Evolutionary conservation across 306 rosid species (phyloP), one percentile per base, ranked within the genome.

Genomic region (Pterocarpus macrocarpus): DNA sequence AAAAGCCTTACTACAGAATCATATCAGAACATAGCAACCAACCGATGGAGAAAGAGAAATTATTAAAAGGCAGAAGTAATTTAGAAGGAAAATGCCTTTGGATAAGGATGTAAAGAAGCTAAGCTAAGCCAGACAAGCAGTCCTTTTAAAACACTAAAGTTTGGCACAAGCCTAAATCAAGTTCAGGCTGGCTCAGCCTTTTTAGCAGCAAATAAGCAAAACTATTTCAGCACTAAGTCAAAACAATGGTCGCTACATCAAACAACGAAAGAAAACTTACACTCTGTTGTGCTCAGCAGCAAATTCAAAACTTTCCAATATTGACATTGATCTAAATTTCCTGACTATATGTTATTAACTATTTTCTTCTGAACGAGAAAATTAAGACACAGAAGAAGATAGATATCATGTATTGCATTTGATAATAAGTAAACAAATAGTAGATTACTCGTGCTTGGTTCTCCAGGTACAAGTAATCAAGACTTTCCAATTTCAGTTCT

Each of bases 31-130:
- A 64, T 8, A 79, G 57, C 22, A 43, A 16, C 64, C 11, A 68
- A 57, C 41, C 52, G 33, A 52, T 12, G 22, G 7, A 13, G 63
- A 71, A 64, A 68, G 65, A 61, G 52, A 64, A 69, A 52, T 8
- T 39, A 75, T 32, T 12, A 56, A 11, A 56, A 56, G 63, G 17
- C 17, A 44, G 11, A 64, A 64, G 28, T 50, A 44, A 5, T 80
- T 53, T 28, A 57, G 9, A 75, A 35, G 28, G 28, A 22, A 22
- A 22, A 22, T 22, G 52, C 68, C 41, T 82, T 32, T 35, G 58
- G 32, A 49, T 69, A 66, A 38, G 22, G 74, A 83, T 22, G 44
- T 47, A 77, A 63, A 41, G 79, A 71, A 43, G 76, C 63, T 57
- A 33, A 44, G 30, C 71, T 44, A 65, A 38, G 65, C 57, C 33